Percentiles rank a stretch among this genome's conserved stretches.
Conservation (phyloP, 495 filamentous ascomycete species). For the Penicillium cinerascens region DNA sequence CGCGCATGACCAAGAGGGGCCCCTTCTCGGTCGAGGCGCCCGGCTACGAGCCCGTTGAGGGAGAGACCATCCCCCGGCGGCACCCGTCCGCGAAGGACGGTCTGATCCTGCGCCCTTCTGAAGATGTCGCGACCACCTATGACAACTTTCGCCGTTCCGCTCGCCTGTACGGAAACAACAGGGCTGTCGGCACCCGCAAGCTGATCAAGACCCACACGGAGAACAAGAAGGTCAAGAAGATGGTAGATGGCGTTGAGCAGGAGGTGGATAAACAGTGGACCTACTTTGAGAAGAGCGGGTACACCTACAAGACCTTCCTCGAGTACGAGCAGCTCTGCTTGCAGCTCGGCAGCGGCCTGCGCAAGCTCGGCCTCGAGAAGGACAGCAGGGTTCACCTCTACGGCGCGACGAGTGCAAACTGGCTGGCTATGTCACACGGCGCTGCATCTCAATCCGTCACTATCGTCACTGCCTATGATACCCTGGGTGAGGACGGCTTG, state of each 20-base stretch:
- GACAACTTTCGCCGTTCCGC: constrained; percentile 80
- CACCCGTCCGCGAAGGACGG: constrained; percentile 68
- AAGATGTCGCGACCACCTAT: constrained; percentile 76
- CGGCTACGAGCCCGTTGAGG: constrained; percentile 64
- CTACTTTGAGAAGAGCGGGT: constrained; percentile 88
- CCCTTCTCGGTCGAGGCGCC: constrained; percentile 82
- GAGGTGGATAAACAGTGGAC: constrained; percentile 96
- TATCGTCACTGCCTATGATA: constrained; percentile 97
- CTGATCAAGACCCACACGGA: constrained; percentile 84
- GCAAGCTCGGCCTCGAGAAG: constrained; percentile 73
- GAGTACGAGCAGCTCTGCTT: constrained; percentile 79
- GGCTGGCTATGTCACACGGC: constrained; percentile 72
- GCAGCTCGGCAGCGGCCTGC: constrained; percentile 71
- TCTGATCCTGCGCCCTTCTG: constrained; percentile 60
- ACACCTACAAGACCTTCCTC: constrained; percentile 80
- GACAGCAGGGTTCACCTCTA: constrained; percentile 80
- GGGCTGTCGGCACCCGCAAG: constrained; percentile 75
- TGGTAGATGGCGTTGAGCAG: constrained; percentile 81
- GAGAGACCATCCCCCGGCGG: constrained; percentile 88
- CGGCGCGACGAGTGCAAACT: constrained; percentile 81
- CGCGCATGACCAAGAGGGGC: constrained; percentile 52
- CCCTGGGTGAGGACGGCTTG: constrained; percentile 88
- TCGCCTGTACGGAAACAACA: constrained; percentile 81
- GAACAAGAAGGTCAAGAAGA: constrained; percentile 96
- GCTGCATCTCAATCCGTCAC: constrained; percentile 88